These are phyloP conservation scores for Tricholoma furcatifolium DNA, from an alignment of 768 basidiomycete genomes.

Conservation along the genomic window DNA sequence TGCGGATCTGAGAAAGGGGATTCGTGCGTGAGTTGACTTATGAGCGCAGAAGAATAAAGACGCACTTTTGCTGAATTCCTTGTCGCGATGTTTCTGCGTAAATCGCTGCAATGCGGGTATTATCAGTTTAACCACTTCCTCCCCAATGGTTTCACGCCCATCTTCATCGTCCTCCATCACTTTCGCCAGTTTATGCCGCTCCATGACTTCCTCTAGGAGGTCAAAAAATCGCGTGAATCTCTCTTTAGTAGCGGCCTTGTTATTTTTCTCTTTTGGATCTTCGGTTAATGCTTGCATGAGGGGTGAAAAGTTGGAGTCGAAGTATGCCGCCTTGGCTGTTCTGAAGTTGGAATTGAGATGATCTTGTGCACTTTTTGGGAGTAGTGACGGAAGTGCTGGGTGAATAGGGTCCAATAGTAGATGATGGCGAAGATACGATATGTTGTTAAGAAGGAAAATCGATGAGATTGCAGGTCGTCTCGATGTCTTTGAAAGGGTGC, in stretches of 20 bases:
- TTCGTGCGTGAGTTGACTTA: slow-evolving; percentile 1
- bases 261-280: slow-evolving; percentile 59
- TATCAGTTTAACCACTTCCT: slow-evolving; percentile 76
- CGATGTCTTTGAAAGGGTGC: slow-evolving; percentile 57
- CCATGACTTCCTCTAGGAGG: slow-evolving; percentile 73
- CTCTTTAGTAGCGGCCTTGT: slow-evolving; percentile 70
- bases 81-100: slow-evolving; percentile 71
- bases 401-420: slow-evolving; percentile 53
- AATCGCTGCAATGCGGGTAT: slow-evolving; percentile 75
- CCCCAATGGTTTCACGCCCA: slow-evolving; percentile 55
- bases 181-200: slow-evolving; percentile 66
- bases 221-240: slow-evolving; percentile 84
- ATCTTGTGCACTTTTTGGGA: slow-evolving; percentile 64
- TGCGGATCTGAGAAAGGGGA: slow-evolving; percentile 51
- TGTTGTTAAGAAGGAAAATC: slow-evolving; percentile 79
- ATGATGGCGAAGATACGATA: slow-evolving; percentile 64
- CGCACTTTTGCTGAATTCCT: slow-evolving; percentile 84
- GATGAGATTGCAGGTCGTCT: slow-evolving; percentile 66
- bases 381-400: slow-evolving; percentile 42
- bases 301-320: slow-evolving; percentile 79
- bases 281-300: slow-evolving; percentile 67
- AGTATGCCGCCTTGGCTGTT: slow-evolving; percentile 81
- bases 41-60: slow-evolving; percentile 9
- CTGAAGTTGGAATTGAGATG: slow-evolving; percentile 68
- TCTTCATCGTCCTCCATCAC: slow-evolving; percentile 72